A percentile compares a stretch with the other conserved stretches of the same genome.
Conservation (phyloP, 306 rosid genomes). For the Castanea sativa region DNA sequence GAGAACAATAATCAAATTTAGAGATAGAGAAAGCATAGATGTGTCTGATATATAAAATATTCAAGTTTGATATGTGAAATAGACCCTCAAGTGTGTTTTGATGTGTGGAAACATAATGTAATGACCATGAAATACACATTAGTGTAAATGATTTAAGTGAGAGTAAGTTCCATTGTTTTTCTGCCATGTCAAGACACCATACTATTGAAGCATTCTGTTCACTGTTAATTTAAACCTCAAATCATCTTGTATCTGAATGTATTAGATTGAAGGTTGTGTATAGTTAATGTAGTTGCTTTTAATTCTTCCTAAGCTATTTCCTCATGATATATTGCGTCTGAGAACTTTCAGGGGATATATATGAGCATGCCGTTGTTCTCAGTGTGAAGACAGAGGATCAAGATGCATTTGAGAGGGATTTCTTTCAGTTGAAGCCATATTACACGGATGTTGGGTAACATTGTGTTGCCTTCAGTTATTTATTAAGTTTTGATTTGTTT, state of each 20-base stretch:
- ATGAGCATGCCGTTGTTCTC: slow-evolving; percentile 90
- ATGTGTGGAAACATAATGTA: background rate
- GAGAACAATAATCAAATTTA: background rate
- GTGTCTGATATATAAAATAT: background rate
- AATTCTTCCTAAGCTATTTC: slow-evolving; percentile 2
- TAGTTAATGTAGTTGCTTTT: background rate
- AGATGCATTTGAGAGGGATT: slow-evolving; percentile 95
- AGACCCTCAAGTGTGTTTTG: background rate
- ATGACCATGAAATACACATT: background rate
- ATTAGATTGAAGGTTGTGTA: background rate
- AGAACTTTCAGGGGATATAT: slow-evolving; percentile 78
- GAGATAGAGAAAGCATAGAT: background rate
- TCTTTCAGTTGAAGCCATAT: slow-evolving; percentile 91
- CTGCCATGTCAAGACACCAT: background rate
- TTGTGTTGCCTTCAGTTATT: background rate
- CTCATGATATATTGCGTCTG: slow-evolving; percentile 7
- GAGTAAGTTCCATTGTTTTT: background rate
- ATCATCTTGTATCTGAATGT: background rate
- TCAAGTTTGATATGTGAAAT: background rate
- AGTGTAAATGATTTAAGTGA: background rate
- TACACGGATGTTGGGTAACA: slow-evolving; percentile 87
- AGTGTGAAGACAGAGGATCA: slow-evolving; percentile 91
- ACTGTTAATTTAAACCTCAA: background rate
- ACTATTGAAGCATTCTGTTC: background rate
- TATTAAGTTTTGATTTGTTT: background rate